Evolutionary conservation across 2,329 filamentous ascomycete species (phyloP).

Genomic region (Arthrinium puccinioides): DNA sequence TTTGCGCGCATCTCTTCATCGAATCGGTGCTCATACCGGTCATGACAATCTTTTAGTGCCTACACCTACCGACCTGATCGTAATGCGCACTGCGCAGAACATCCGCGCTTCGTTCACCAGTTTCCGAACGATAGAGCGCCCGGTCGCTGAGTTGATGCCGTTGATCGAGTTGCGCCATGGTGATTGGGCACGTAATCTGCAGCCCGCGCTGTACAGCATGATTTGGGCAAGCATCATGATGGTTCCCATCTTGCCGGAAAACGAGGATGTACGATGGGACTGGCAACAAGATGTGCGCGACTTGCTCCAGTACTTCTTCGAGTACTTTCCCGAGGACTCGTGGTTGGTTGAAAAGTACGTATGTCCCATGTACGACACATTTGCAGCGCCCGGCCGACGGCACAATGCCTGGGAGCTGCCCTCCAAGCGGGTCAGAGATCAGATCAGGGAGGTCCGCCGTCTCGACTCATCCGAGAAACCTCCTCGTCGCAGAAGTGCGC

Average conservation of each 20-base stretch:
- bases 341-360: conserved; percentile 64
- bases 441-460: conserved; percentile 33
- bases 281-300: conserved; percentile 57
- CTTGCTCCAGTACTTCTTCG: conserved; percentile 57
- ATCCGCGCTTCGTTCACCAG: conserved; percentile 65
- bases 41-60: conserved; percentile 51
- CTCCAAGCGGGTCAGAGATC: conserved; percentile 26
- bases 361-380: conserved; percentile 50
- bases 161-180: conserved; percentile 31
- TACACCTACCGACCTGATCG: conserved; percentile 58
- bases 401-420: conserved; percentile 24
- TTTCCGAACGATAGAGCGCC: conserved; percentile 28
- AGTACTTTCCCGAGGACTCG: conserved; percentile 63
- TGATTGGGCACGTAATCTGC: conserved; percentile 48
- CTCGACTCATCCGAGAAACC: conserved; percentile 29
- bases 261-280: conserved; percentile 32
- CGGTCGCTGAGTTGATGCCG: conserved; percentile 27
- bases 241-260: conserved; percentile 31
- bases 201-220: conserved; percentile 61
- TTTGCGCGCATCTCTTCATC: conserved; percentile 52
- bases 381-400: conserved; percentile 23
- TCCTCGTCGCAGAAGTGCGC: conserved; percentile 27
- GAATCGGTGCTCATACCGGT: conserved; percentile 34
- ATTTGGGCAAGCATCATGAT: conserved; percentile 64
- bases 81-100: conserved; percentile 71